Evolutionary conservation across 2,329 filamentous ascomycete genomes (phyloP).

Genomic region (Boeremia exigua): DNA sequence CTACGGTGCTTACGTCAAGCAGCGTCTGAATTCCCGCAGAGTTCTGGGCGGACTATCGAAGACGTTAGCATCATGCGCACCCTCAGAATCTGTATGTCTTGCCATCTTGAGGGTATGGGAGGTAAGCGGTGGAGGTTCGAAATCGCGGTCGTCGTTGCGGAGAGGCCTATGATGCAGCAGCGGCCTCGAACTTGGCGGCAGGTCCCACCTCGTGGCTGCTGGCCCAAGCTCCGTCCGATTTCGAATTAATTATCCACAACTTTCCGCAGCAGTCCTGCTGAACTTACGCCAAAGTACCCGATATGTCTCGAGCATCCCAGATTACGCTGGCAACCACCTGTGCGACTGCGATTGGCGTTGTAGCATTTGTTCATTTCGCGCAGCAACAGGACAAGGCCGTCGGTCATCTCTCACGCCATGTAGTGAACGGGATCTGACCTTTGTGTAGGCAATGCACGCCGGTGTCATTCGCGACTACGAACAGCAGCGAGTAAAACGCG

Average conservation of each 20-base stretch:
- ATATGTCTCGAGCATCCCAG: constrained; percentile 91
- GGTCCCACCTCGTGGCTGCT: constrained; percentile 13
- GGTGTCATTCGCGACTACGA: constrained; percentile 95
- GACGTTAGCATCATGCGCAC: constrained; percentile 29
- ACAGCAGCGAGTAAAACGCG: constrained; percentile 85
- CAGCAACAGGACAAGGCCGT: constrained; percentile 85
- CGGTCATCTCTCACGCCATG: constrained; percentile 45
- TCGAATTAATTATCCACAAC: constrained; percentile 25
- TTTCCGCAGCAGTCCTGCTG: constrained; percentile 1
- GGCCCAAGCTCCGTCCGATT: constrained; percentile 41
- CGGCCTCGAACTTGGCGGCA: constrained; percentile 30
- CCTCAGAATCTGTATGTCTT: background rate
- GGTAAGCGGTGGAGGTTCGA: constrained; percentile 20
- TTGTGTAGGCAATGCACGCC: constrained; percentile 83
- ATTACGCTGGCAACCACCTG: constrained; percentile 81
- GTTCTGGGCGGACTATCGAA: constrained; percentile 88
- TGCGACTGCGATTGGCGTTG: constrained; percentile 74
- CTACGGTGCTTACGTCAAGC: constrained; percentile 78
- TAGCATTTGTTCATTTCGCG: constrained; percentile 87
- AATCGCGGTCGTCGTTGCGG: constrained; percentile 28
- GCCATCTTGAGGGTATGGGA: constrained; percentile 35
- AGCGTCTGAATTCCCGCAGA: constrained; percentile 98
- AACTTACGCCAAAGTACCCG: constrained; percentile 5
- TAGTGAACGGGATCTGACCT: constrained; percentile 25
- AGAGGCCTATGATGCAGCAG: constrained; percentile 34